Percentiles rank a stretch among this genome's conserved stretches.
Conservation (phyloP, 2,329 filamentous ascomycete species). For the Capronia epimyces region DNA sequence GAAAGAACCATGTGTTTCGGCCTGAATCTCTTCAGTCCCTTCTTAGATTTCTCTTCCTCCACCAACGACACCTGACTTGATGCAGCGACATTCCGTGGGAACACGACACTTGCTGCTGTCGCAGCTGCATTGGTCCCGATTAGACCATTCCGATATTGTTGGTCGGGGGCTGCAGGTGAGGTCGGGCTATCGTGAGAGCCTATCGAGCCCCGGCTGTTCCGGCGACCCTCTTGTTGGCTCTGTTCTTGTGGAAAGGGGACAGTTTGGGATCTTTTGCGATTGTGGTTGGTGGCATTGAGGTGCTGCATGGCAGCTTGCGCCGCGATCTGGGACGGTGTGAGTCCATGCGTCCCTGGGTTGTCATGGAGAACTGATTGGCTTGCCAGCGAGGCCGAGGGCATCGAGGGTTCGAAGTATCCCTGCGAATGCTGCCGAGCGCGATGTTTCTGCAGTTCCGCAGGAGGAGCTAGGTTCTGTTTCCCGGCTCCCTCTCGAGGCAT, state of each 20-base stretch:
- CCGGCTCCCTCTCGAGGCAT: conserved; percentile 38
- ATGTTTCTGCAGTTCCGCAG: conserved; percentile 38
- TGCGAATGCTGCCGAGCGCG: conserved; percentile 54
- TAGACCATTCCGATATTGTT: conserved; percentile 48
- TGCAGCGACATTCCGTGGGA: conserved; percentile 47
- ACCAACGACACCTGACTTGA: conserved; percentile 29
- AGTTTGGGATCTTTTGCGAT: conserved; percentile 53
- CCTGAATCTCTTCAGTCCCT: conserved; percentile 63
- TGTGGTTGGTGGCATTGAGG: conserved; percentile 38
- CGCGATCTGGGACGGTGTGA: conserved; percentile 59
- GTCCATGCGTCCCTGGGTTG: conserved; percentile 39
- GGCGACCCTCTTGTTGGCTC: conserved; percentile 29
- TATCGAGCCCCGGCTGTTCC: conserved; percentile 35
- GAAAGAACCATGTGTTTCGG: conserved; percentile 60
- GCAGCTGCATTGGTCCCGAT: conserved; percentile 53
- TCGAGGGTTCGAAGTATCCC: conserved; percentile 62
- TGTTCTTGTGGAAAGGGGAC: conserved; percentile 39
- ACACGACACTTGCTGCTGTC: conserved; percentile 58
- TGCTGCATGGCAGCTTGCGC: conserved; percentile 62
- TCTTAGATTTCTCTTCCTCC: conserved; percentile 44
- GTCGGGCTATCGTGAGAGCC: conserved; percentile 29
- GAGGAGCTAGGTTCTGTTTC: conserved; percentile 31
- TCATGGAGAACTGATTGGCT: conserved; percentile 30
- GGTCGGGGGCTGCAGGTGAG: conserved; percentile 25
- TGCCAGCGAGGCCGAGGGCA: conserved; percentile 49